Evolutionary conservation across 805 yeast genomes (phyloP).

Genomic region (Candida odintsovae): DNA sequence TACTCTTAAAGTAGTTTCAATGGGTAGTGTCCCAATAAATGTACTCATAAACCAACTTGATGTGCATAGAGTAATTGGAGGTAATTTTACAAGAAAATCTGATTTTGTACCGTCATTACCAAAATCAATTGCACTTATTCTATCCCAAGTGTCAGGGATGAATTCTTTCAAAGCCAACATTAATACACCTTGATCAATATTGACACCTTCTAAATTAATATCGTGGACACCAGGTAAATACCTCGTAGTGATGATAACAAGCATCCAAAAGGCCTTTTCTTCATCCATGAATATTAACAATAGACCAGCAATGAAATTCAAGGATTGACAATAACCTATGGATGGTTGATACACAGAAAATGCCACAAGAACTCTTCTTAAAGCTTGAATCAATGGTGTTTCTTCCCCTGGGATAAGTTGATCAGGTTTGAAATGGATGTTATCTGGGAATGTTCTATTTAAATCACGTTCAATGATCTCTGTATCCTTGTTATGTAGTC

Average conservation of each 20-base stretch:
- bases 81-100: slow-evolving; percentile 64
- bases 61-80: slow-evolving; percentile 89
- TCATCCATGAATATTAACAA: slow-evolving; percentile 81
- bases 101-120: slow-evolving; percentile 23
- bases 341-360: slow-evolving; percentile 83
- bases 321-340: slow-evolving; percentile 93
- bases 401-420: slow-evolving; percentile 33
- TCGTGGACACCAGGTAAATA: slow-evolving; percentile 91
- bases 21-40: slow-evolving; percentile 86
- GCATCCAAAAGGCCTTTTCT: slow-evolving; percentile 92
- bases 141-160: slow-evolving; percentile 75
- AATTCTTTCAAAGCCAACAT: slow-evolving; percentile 83
- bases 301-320: slow-evolving; percentile 88
- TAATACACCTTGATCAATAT: slow-evolving; percentile 89
- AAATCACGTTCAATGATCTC: slow-evolving; percentile 94
- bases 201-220: slow-evolving; percentile 86
- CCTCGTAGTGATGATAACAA: slow-evolving; percentile 80
- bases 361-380: slow-evolving; percentile 77
- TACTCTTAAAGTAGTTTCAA: slow-evolving; percentile 79
- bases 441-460: slow-evolving; percentile 93
- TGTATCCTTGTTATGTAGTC: slow-evolving; percentile 61
- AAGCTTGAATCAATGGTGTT: slow-evolving; percentile 58
- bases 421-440: slow-evolving; percentile 61
- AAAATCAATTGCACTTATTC: slow-evolving; percentile 31
- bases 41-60: slow-evolving; percentile 98